Evolutionary conservation across 176 grass and related monocot genomes (phyloP).

Genomic region (Otatea glauca): DNA sequence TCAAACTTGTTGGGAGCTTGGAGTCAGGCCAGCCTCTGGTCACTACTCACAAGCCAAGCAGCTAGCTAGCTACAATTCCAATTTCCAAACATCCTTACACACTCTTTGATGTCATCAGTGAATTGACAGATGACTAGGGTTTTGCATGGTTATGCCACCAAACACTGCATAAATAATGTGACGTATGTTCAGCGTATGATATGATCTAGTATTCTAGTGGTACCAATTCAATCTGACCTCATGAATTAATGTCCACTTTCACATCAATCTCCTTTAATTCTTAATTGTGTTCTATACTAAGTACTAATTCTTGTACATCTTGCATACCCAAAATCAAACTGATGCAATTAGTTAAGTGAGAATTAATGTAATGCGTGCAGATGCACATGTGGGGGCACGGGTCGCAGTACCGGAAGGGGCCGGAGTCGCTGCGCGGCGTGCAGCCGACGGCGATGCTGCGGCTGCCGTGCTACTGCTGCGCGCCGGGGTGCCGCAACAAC

Average conservation of each 20-base stretch:
- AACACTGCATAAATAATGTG: slow-evolving; percentile 39
- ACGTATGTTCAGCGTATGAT: slow-evolving; percentile 19
- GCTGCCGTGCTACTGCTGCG: slow-evolving; percentile 96
- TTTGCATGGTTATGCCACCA: slow-evolving; percentile 32
- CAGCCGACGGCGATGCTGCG: slow-evolving; percentile 98
- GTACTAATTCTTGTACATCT: background rate
- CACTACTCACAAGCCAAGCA: background rate
- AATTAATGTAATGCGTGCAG: slow-evolving; percentile 41
- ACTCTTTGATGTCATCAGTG: background rate
- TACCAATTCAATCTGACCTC: background rate
- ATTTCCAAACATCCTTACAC: slow-evolving; percentile 1
- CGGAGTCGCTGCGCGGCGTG: slow-evolving; percentile 90
- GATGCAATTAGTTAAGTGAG: background rate
- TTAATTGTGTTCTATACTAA: background rate
- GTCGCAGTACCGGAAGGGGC: slow-evolving; percentile 93
- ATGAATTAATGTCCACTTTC: background rate
- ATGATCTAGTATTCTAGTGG: background rate
- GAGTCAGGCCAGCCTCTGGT: background rate
- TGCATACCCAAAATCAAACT: background rate
- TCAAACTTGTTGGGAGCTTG: too few species aligned
- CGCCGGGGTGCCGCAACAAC: slow-evolving; percentile 94
- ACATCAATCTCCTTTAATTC: background rate
- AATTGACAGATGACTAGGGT: background rate
- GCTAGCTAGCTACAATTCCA: background rate
- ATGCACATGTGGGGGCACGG: slow-evolving; percentile 99